Percentiles rank a stretch among this genome's conserved stretches.
Conservation (phyloP, 768 basidiomycete species). For the Amanita inopinata region DNA sequence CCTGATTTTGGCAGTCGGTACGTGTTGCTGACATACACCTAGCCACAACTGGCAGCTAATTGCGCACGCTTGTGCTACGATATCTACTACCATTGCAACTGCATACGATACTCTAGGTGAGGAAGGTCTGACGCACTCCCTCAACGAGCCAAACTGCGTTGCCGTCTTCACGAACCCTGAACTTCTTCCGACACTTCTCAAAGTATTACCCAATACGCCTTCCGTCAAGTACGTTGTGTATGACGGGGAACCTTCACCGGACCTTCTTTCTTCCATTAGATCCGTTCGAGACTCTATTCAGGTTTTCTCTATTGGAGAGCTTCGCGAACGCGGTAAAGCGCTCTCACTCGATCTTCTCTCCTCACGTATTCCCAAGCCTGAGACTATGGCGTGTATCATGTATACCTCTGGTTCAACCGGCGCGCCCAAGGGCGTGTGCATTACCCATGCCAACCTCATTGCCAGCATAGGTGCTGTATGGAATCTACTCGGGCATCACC, state of each 20-base stretch:
- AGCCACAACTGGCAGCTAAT: constrained; percentile 86
- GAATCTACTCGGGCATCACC: constrained; percentile 57
- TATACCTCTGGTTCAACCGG: constrained; percentile 87
- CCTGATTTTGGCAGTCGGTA: not conserved
- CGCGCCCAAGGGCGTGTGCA: constrained; percentile 86
- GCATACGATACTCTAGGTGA: constrained; percentile 96
- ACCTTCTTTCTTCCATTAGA: constrained; percentile 50
- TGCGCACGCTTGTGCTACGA: constrained; percentile 69
- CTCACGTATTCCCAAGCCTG: constrained; percentile 31
- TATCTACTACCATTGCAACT: constrained; percentile 80
- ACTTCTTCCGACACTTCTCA: constrained; percentile 68
- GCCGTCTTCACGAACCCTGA: constrained; percentile 91
- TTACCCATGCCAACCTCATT: constrained; percentile 81
- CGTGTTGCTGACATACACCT: constrained; percentile 9
- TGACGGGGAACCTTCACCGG: constrained; percentile 56
- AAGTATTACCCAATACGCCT: constrained; percentile 64
- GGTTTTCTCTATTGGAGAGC: constrained; percentile 57
- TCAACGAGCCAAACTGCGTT: constrained; percentile 72
- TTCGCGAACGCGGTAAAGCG: constrained; percentile 56
- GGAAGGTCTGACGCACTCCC: constrained; percentile 78
- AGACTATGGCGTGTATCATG: constrained; percentile 44
- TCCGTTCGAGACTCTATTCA: constrained; percentile 47
- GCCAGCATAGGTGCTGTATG: constrained; percentile 81
- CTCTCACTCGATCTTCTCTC: constrained; percentile 44
- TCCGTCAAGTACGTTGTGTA: constrained; percentile 76